A percentile compares a stretch with the other conserved stretches of the same genome.
These are phyloP conservation scores for Stephanodiscus triporus DNA, from an alignment of 108 stramenopile species.

Conservation along the genomic window DNA sequence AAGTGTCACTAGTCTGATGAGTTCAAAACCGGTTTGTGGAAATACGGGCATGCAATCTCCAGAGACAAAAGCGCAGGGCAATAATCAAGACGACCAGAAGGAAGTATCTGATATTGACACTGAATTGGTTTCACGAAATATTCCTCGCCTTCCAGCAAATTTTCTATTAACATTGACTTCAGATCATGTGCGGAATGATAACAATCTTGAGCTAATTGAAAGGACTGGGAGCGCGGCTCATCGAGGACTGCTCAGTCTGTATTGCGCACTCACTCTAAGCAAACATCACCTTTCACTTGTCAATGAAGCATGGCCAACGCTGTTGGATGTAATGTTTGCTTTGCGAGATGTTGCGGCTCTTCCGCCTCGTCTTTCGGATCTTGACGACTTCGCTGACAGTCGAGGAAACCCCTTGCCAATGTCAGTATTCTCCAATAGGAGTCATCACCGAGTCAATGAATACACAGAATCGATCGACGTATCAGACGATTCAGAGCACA, in stretches of 20 bases:
- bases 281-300: slow-evolving; percentile 57
- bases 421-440: slow-evolving; percentile 65
- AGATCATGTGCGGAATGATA: slow-evolving; percentile 5
- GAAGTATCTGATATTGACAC: slow-evolving; percentile 6
- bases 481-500: slow-evolving; percentile 28
- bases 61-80: not conserved
- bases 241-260: slow-evolving; percentile 71
- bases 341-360: slow-evolving; percentile 75
- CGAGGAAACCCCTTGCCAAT: slow-evolving; percentile 70
- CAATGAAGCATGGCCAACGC: slow-evolving; percentile 60
- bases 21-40: slow-evolving; percentile 43
- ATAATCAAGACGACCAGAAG: not conserved
- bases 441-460: slow-evolving; percentile 57
- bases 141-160: slow-evolving; percentile 35
- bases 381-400: slow-evolving; percentile 89
- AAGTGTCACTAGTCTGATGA: slow-evolving; percentile 61
- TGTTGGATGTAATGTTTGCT: slow-evolving; percentile 72
- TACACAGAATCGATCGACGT: slow-evolving; percentile 50
- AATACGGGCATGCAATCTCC: not conserved
- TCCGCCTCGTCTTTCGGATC: slow-evolving; percentile 69
- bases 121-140: slow-evolving; percentile 20
- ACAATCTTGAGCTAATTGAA: slow-evolving; percentile 36
- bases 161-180: slow-evolving; percentile 21
- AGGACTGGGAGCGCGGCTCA: slow-evolving; percentile 73
- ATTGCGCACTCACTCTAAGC: slow-evolving; percentile 72